phyloP scores from a whole-genome alignment of 192 early-diverging fungal genomes.

The Coemansia sp. region DNA sequence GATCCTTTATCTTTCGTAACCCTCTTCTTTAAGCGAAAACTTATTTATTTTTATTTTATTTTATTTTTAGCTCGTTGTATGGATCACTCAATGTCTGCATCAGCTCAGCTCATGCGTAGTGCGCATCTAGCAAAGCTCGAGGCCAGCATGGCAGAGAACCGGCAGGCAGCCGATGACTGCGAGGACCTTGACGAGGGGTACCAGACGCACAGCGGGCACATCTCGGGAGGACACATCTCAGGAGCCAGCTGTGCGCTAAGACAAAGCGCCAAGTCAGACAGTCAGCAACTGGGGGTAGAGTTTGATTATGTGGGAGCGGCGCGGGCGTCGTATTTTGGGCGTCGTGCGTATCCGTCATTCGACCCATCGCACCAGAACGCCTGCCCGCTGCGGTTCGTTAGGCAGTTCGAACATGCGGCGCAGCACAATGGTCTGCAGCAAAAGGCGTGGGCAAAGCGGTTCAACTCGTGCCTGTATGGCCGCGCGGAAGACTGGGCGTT shows the following conservation, averaged over 20 bases:
- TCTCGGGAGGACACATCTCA: background rate
- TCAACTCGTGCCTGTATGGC: constrained; percentile 45
- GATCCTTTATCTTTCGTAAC: background rate
- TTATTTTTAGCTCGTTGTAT: background rate
- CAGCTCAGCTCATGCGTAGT: constrained; percentile 17
- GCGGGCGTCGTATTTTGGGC: constrained; percentile 36
- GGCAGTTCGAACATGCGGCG: constrained; percentile 49
- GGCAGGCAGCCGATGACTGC: constrained; percentile 1
- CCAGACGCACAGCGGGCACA: constrained; percentile 12
- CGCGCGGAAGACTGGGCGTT: constrained; percentile 53
- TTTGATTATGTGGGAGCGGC: constrained; percentile 38
- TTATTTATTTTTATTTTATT: background rate
- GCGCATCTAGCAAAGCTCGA: constrained; percentile 19
- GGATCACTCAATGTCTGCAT: constrained; percentile 1
- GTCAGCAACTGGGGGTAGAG: constrained; percentile 14
- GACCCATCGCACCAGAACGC: constrained; percentile 30
- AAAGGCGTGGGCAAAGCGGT: constrained; percentile 43
- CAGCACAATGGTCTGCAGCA: constrained; percentile 45
- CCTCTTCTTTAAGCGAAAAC: background rate
- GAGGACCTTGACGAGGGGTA: constrained; percentile 9
- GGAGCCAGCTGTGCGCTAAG: constrained; percentile 8
- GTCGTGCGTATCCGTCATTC: constrained; percentile 42
- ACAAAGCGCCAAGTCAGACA: constrained; percentile 2
- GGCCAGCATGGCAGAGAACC: constrained; percentile 8
- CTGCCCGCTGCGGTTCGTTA: constrained; percentile 42